Conservation (phyloP, 2,329 filamentous ascomycete genomes). For the Aspergillus versicolor region DNA sequence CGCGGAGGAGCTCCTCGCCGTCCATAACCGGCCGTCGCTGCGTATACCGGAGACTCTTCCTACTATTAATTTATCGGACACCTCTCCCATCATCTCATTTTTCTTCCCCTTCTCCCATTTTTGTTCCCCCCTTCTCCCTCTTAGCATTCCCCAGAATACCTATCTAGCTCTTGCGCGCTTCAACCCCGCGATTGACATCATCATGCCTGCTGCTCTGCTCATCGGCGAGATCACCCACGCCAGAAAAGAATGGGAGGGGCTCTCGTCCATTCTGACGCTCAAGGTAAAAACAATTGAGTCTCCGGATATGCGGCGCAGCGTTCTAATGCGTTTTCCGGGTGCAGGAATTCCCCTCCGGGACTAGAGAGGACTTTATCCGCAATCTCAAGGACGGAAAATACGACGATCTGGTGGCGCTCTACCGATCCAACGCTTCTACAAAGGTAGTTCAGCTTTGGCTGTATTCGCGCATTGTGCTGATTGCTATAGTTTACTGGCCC, state of each 20-base stretch:
- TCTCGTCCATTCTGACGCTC: slow-evolving; percentile 41
- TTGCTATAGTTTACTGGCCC: slow-evolving; percentile 41
- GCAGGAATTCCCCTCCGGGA: slow-evolving; percentile 55
- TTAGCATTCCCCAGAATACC: not conserved
- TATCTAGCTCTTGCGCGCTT: not conserved
- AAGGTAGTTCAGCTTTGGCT: slow-evolving; percentile 29
- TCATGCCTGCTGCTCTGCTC: slow-evolving; percentile 43
- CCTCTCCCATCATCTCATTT: not conserved
- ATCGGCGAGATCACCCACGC: slow-evolving; percentile 46
- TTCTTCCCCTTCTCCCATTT: slow-evolving; percentile 1
- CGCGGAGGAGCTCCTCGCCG: slow-evolving; percentile 3
- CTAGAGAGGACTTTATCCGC: slow-evolving; percentile 55
- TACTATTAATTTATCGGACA: slow-evolving; percentile 3
- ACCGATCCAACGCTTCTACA: slow-evolving; percentile 59
- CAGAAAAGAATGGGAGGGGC: slow-evolving; percentile 43
- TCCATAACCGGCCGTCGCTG: not conserved
- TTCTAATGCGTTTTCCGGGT: not conserved
- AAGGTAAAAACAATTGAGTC: slow-evolving; percentile 31
- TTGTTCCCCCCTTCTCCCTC: not conserved
- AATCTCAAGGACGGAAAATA: slow-evolving; percentile 56
- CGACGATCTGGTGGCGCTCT: slow-evolving; percentile 56
- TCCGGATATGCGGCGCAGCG: not conserved
- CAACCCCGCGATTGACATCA: slow-evolving; percentile 22
- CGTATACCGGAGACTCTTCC: not conserved
- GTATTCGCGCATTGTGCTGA: not conserved